A percentile compares a stretch with the other conserved stretches of the same genome.
Conservation (phyloP, 768 basidiomycete species). For the Tylopilus sp. region DNA sequence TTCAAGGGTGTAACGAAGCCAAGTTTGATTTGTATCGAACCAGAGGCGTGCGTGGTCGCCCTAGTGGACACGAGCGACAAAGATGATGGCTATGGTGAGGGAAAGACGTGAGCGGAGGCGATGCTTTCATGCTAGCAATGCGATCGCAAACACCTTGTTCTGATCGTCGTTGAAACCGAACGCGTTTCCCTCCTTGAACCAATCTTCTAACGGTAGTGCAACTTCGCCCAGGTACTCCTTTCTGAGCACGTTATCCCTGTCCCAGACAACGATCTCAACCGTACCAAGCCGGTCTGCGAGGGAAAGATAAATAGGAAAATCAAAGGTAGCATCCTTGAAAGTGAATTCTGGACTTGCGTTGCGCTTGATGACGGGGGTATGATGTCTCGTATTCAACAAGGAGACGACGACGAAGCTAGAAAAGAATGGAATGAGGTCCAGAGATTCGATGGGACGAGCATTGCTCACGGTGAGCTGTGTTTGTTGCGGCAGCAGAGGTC, state of each 20-base stretch:
- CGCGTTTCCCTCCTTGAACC: constrained; percentile 52
- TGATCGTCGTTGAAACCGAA: constrained; percentile 56
- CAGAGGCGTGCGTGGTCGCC: constrained; percentile 43
- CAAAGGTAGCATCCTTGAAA: constrained; percentile 77
- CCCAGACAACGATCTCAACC: constrained; percentile 89
- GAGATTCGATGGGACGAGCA: neutral
- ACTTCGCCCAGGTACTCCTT: constrained; percentile 96
- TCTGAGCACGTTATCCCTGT: constrained; percentile 75
- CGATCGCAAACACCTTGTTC: constrained; percentile 57
- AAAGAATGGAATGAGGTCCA: neutral
- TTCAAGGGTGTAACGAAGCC: constrained; percentile 52
- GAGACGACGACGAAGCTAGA: constrained; percentile 69
- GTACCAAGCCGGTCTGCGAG: constrained; percentile 69
- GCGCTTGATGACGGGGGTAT: constrained; percentile 75
- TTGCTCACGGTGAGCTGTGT: constrained; percentile 66
- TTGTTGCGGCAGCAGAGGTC: constrained; percentile 62
- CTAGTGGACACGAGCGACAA: constrained; percentile 47
- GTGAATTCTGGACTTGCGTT: constrained; percentile 65
- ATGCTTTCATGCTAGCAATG: neutral
- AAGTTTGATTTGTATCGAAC: constrained; percentile 57
- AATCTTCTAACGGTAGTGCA: constrained; percentile 72
- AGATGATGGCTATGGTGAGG: constrained; percentile 41
- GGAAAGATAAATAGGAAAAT: constrained; percentile 81
- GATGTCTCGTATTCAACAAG: constrained; percentile 52
- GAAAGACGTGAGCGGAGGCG: neutral